Evolutionary conservation across 1,284 basidiomycete genomes (phyloP).

Genomic region (Cutaneotrichosporon curvatum): DNA sequence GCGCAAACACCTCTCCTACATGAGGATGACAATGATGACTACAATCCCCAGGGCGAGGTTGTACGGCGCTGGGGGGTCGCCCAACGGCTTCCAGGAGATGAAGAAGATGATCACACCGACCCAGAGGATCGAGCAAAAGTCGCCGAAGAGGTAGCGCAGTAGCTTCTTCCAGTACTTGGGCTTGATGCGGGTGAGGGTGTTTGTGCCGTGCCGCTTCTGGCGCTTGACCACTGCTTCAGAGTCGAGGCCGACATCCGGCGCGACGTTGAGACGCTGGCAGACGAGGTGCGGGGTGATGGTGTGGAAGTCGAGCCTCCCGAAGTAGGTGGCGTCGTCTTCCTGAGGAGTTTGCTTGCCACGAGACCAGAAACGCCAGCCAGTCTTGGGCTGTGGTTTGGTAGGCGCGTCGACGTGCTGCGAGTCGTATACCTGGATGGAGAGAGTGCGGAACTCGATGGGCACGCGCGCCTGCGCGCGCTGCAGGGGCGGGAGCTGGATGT

Average conservation of each 20-base stretch:
- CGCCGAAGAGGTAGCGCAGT: constrained; percentile 49
- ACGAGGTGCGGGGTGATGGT: constrained; percentile 49
- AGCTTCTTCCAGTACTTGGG: constrained; percentile 44
- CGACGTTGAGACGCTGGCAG: constrained; percentile 51
- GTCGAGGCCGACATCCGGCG: constrained; percentile 51
- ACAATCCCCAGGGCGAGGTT: constrained; percentile 50
- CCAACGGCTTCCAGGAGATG: constrained; percentile 49
- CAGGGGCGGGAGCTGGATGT: not conserved
- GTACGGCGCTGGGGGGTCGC: constrained; percentile 46
- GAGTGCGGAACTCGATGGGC: constrained; percentile 21
- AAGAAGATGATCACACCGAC: constrained; percentile 50
- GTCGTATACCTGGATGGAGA: constrained; percentile 39
- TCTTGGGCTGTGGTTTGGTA: too few relatives aligned
- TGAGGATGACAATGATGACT: constrained; percentile 48
- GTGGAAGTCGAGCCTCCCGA: constrained; percentile 53
- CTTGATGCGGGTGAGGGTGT: constrained; percentile 43
- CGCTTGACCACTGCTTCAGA: constrained; percentile 50
- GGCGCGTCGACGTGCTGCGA: constrained; percentile 23
- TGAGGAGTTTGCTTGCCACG: not conserved
- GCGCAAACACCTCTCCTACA: too few relatives aligned
- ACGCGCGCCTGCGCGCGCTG: not conserved
- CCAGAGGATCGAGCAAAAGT: constrained; percentile 56
- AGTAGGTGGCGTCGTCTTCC: constrained; percentile 24
- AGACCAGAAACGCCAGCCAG: not conserved
- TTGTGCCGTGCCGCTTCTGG: constrained; percentile 46